Conservation (phyloP, 306 rosid species). For the Biancaea sappan region DNA sequence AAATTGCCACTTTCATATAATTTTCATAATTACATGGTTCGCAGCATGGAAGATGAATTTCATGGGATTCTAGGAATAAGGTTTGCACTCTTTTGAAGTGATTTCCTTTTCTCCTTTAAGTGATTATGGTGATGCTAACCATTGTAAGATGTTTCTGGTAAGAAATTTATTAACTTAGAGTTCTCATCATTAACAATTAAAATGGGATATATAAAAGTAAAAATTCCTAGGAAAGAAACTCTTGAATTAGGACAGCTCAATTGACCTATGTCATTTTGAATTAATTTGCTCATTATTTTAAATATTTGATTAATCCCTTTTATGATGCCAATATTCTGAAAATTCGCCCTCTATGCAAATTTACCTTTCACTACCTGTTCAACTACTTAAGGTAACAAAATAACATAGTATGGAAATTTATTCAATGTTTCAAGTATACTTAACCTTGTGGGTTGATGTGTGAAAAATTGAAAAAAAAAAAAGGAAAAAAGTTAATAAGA, state of each 20-base stretch:
- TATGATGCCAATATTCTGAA: background rate
- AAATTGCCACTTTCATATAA: conserved; percentile 77
- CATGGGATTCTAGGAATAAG: conserved; percentile 96
- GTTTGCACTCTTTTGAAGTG: conserved; percentile 44
- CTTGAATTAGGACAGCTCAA: background rate
- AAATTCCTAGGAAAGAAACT: background rate
- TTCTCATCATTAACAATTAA: background rate
- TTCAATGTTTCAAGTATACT: background rate
- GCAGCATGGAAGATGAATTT: conserved; percentile 99
- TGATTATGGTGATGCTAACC: background rate
- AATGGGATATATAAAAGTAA: background rate
- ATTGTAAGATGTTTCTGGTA: background rate
- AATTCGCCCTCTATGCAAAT: background rate
- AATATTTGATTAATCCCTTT: background rate
- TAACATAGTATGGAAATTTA: background rate
- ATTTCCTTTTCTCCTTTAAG: conserved; percentile 12
- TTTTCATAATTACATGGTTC: conserved; percentile 84
- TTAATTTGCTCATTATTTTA: background rate
- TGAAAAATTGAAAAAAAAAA: background rate
- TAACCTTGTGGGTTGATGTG: background rate
- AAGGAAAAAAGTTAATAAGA: too few relatives aligned
- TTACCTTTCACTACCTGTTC: background rate
- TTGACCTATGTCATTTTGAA: background rate
- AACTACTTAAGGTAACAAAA: background rate
- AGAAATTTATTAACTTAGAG: background rate